Evolutionary conservation across 2,329 filamentous ascomycete genomes (phyloP).

Genomic region (Mycocentrospora acerina): DNA sequence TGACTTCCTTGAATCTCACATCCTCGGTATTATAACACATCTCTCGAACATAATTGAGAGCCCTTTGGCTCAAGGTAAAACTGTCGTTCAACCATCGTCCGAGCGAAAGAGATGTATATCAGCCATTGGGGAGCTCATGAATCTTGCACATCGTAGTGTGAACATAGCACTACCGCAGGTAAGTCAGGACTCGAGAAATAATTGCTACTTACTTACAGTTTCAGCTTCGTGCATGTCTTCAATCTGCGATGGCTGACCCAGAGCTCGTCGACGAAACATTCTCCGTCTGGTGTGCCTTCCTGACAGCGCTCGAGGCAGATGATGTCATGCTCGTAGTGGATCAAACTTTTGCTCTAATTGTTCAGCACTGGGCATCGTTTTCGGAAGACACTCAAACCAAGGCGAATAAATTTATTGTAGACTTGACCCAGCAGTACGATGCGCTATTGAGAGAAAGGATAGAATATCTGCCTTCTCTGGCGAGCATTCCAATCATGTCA

Average conservation of each 20-base stretch:
- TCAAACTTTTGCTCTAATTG: slow-evolving; percentile 85
- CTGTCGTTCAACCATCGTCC: slow-evolving; percentile 55
- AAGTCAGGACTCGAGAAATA: slow-evolving; percentile 25
- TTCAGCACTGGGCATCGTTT: slow-evolving; percentile 74
- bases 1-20: slow-evolving; percentile 77
- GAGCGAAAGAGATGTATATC: slow-evolving; percentile 78
- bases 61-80: slow-evolving; percentile 41
- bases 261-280: slow-evolving; percentile 79
- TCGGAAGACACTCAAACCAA: slow-evolving; percentile 60
- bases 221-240: slow-evolving; percentile 86
- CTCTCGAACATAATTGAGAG: slow-evolving; percentile 80
- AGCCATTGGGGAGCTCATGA: slow-evolving; percentile 86
- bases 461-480: slow-evolving; percentile 75
- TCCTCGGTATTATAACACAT: slow-evolving; percentile 82
- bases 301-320: slow-evolving; percentile 68
- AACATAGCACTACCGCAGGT: slow-evolving; percentile 84
- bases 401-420: slow-evolving; percentile 64
- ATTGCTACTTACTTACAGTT: slow-evolving; percentile 20
- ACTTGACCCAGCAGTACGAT: slow-evolving; percentile 65
- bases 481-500: slow-evolving; percentile 67
- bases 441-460: slow-evolving; percentile 66
- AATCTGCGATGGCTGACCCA: slow-evolving; percentile 75
- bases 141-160: slow-evolving; percentile 70
- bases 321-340: slow-evolving; percentile 81
- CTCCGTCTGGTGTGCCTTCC: slow-evolving; percentile 78